phyloP scores from a whole-genome alignment of 139 green algal genomes.

The Auxenochlorella pyrenoidosa region DNA sequence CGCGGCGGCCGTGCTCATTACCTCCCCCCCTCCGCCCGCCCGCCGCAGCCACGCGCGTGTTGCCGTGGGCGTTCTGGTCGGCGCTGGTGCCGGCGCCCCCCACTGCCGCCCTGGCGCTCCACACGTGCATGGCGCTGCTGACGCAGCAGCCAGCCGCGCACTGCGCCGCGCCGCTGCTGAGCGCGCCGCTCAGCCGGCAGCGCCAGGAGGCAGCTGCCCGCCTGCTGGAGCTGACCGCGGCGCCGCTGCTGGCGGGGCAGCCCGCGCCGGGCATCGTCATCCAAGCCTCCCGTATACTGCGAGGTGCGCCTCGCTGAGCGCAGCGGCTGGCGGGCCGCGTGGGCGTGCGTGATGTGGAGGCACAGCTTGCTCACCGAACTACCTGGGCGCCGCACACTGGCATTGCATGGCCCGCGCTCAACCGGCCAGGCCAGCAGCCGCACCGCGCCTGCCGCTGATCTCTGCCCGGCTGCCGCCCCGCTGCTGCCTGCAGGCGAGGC shows the following conservation, averaged over 20 bases:
- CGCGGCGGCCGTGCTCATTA: too few species aligned
- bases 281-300: too few species aligned
- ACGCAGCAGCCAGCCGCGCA: neutral
- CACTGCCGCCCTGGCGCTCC: neutral
- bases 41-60: neutral
- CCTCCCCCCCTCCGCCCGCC: too few species aligned
- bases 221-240: neutral
- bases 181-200: neutral
- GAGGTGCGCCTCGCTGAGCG: too few species aligned
- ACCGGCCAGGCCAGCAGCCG: too few species aligned
- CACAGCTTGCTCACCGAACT: too few species aligned
- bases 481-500: neutral
- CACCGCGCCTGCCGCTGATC: too few species aligned
- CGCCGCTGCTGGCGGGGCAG: neutral
- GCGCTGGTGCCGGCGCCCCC: neutral
- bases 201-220: neutral
- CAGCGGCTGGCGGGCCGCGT: too few species aligned
- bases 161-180: neutral
- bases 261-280: neutral
- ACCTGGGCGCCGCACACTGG: too few species aligned
- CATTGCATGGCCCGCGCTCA: too few species aligned
- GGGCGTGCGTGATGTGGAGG: too few species aligned
- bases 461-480: neutral
- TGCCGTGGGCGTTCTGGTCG: neutral
- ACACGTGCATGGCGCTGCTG: neutral